Conservation (phyloP, 139 green algal species). For the Parachlorella kessleri region DNA sequence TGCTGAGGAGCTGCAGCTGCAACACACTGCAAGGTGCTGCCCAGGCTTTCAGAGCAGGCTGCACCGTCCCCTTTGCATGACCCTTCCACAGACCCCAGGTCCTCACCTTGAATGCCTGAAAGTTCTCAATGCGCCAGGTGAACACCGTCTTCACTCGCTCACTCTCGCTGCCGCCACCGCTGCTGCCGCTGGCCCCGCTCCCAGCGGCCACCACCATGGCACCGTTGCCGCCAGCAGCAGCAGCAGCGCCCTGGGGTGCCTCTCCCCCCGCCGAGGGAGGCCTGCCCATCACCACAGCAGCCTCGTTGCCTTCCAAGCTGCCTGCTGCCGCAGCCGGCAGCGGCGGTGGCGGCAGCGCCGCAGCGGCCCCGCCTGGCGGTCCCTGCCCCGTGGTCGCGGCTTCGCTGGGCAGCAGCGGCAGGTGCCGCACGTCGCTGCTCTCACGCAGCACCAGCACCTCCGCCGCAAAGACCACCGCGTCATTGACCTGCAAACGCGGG, state of each 20-base stretch:
- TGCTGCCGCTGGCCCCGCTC: not conserved
- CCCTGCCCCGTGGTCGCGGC: not conserved
- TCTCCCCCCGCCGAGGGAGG: not conserved
- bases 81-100: not conserved
- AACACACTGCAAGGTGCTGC: no score
- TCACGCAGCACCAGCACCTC: constrained; percentile 74
- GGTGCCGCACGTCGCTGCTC: constrained; percentile 28
- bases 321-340: not conserved
- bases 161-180: not conserved
- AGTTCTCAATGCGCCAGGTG: constrained; percentile 78
- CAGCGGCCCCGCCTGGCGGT: not conserved
- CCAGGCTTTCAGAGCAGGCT: no score
- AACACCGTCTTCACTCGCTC: constrained; percentile 36
- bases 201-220: not conserved
- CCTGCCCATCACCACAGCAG: not conserved
- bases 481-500: no score
- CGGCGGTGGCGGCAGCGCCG: not conserved
- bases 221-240: not conserved
- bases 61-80: no score
- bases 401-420: constrained; percentile 8
- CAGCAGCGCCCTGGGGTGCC: not conserved
- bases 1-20: no score
- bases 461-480: constrained; percentile 64
- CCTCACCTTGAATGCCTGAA: constrained; percentile 57
- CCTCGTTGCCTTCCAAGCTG: not conserved